Evolutionary conservation across 192 early-diverging fungal species (phyloP), one percentile per base, ranked within the genome.

Genomic region (Coemansia sp.): DNA sequence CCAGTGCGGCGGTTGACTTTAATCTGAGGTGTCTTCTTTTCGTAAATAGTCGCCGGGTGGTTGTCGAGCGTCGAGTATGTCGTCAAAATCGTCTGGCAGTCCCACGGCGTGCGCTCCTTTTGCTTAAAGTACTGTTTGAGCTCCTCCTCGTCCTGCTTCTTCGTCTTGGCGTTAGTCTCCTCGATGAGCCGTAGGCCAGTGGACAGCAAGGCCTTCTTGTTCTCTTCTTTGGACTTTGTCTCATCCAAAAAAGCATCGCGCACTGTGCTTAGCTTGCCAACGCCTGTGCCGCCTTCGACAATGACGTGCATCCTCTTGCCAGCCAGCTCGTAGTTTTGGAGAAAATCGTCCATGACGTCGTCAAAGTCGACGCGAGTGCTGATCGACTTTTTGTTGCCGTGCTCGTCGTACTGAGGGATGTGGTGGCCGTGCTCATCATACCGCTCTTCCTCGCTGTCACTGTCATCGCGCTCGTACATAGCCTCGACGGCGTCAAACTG

Each of bases 61-160:
- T 99, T 97, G 73, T 97, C 95, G 64, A 96, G 86, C 77, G 95
- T 97, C 48, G 94, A 94, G 79, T 96, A 95, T 3, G 94, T 96
- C 41, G 89, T 90, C 37, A 96, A 74, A 25, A 98, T 89, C 27
- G 92, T 91, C 83, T 98, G 91, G 65, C 91, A 91, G 86, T 98
- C 97, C 97, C 97, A 98, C 36, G 75, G 75, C 60, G 73, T 62
- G 34, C 87, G 72, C 65, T 89, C 75, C 42, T 86, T 86, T 42
- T 87, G 84, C 51, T 86, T 82, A 63, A 88, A 82, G 69, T 87
- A 62, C 2, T 85, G 55, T n/a, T 69, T 68, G 12, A 85, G n/a
- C 66, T 89, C 82, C 15, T 70, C 73, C 8, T 82, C 84, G 46
- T 86, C 80, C 59, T 75, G 55, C 48, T 73, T 66, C 5, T 59